These are phyloP conservation scores for Coemansia sp. DNA, from an alignment of 192 early-diverging fungal genomes.

Conservation along the genomic window DNA sequence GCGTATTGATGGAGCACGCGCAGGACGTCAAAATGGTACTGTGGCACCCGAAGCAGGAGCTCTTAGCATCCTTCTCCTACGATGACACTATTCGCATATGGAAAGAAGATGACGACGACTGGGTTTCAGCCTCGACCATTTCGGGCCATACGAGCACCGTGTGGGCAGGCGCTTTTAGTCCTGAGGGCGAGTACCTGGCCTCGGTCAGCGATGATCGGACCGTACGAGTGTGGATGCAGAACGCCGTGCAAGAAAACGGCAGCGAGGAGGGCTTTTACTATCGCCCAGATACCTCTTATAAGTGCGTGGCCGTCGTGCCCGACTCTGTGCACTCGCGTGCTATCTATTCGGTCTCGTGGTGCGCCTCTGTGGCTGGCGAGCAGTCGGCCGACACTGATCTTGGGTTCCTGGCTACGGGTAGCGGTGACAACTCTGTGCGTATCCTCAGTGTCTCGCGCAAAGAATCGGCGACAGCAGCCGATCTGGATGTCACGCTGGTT, in stretches of 20 bases:
- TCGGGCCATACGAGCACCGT: constrained; percentile 88
- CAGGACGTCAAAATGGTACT: constrained; percentile 95
- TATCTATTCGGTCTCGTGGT: constrained; percentile 94
- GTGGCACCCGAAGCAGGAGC: constrained; percentile 87
- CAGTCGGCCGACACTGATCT: constrained; percentile 31
- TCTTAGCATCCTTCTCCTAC: constrained; percentile 87
- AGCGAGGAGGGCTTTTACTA: constrained; percentile 56
- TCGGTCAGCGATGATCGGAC: constrained; percentile 90
- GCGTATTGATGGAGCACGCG: constrained; percentile 92
- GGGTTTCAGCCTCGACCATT: constrained; percentile 88
- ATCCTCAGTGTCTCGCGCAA: constrained; percentile 56
- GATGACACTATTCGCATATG: constrained; percentile 95
- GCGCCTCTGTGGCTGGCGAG: not conserved
- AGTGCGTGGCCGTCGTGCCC: constrained; percentile 65
- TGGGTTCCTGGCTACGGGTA: constrained; percentile 75
- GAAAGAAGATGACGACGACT: constrained; percentile 96
- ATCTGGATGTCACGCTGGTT: constrained; percentile 28
- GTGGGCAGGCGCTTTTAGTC: constrained; percentile 91
- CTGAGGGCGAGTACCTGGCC: constrained; percentile 62
- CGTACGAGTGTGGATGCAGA: constrained; percentile 77
- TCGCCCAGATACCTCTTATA: constrained; percentile 66
- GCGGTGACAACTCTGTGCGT: constrained; percentile 81
- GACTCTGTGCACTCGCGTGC: constrained; percentile 78
- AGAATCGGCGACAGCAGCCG: not conserved
- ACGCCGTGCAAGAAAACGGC: constrained; percentile 29